Evolutionary conservation across 2,329 filamentous ascomycete genomes (phyloP).

Genomic region (Ophiocordyceps camponoti-leonardi): DNA sequence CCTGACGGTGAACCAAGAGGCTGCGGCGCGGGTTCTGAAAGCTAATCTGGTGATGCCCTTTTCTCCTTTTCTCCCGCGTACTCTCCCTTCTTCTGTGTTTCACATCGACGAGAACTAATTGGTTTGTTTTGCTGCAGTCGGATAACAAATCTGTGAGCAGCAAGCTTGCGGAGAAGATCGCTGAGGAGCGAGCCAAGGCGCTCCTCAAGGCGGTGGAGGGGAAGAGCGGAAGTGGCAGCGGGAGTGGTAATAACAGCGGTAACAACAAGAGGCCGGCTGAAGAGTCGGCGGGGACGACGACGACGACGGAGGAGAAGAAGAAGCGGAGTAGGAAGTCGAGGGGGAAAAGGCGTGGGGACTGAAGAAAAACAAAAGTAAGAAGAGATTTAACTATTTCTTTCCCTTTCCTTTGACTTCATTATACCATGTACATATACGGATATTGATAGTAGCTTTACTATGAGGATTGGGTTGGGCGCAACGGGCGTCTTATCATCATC

Average conservation of each 20-base stretch:
- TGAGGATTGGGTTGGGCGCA: too few species aligned
- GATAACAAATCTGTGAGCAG: conserved; percentile 34
- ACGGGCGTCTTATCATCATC: too few species aligned
- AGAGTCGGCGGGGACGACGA: background rate
- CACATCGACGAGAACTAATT: too few species aligned
- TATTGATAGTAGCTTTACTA: too few species aligned
- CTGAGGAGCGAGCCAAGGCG: conserved; percentile 36
- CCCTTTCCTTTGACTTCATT: too few species aligned
- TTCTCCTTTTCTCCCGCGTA: background rate
- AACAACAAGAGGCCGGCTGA: background rate
- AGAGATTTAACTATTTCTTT: too few species aligned
- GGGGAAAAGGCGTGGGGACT: background rate
- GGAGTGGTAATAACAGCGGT: conserved; percentile 5
- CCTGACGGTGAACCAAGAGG: too few species aligned
- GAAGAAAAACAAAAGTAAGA: background rate
- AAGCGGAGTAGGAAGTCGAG: background rate
- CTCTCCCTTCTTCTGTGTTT: background rate
- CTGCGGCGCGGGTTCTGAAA: conserved; percentile 67
- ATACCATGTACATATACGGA: too few species aligned
- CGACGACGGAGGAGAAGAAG: background rate
- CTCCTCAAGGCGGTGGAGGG: conserved; percentile 27
- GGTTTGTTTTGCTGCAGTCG: too few species aligned
- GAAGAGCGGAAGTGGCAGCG: conserved; percentile 23
- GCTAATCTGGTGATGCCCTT: conserved; percentile 49
- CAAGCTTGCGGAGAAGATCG: conserved; percentile 37